Base-by-base conservation (phyloP, 176 grass and related monocot species). In the Echinochloa phyllopogon region DNA sequence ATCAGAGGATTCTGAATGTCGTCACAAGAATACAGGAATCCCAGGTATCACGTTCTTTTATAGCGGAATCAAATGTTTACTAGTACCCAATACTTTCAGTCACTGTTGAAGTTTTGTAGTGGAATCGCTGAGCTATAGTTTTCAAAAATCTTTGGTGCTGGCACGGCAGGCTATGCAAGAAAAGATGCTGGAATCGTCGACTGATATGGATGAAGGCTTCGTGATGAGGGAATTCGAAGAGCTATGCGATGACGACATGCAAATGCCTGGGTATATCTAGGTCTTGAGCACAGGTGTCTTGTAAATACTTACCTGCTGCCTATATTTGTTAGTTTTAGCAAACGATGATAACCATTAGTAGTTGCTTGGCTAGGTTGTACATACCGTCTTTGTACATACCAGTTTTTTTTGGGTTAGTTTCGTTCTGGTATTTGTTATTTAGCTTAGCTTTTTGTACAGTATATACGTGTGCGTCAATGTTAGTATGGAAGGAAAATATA, bases 21-120 rank as follows among this genome's bases (percentile, higher is more conserved):
- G 93, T 99, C 76, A 92, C 89, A 14, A 92, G 94, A 87, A 59
- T 99, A 33, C 96, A 94, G 86, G 93, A 99, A 83, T 99, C 89
- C 5, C 89, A 99, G 93, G 96, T 99, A 94, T 14, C 8, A 23
- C 49, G 20, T 21, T 73, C 36, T 77, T 21, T 51, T 51, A 8
- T 68, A 23, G 29, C 44, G 52, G 20, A 16, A 38, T 8, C 7
- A 17, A 23, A 5, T 66, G 10, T 6, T 24, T 18, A 52, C 45
- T 50, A 20, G 20, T n/a, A n/a, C n/a, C 16, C 43, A 0, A 60
- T 76, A 17, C 27, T 75, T 85, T 6, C 12, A 3, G 41, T 50
- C 47, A 69, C 18, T 51, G 33, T 1, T 58, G 18, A 39, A 25
- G 52, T 43, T 74, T 16, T 73, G 37, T 27, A 63, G 25, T n/a